Evolutionary conservation across 1,284 basidiomycete species (phyloP).

Genomic region (Pisolithus thermaeus): DNA sequence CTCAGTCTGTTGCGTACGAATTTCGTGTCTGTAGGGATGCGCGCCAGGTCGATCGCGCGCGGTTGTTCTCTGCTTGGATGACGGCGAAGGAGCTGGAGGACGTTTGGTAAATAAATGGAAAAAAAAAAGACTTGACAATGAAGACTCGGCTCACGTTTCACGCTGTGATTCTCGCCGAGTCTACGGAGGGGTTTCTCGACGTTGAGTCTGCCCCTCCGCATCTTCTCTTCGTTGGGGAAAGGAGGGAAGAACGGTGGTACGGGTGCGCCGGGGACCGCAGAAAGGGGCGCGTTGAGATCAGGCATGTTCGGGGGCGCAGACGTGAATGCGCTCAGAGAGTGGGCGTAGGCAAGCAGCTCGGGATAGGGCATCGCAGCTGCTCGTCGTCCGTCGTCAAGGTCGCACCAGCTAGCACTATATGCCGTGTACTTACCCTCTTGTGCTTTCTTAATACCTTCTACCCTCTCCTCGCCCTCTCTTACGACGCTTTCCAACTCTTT

Average conservation of each 20-base stretch:
- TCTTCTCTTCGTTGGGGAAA: constrained; percentile 83
- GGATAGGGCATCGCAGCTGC: constrained; percentile 72
- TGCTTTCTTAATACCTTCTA: constrained; percentile 63
- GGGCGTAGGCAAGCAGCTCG: constrained; percentile 73
- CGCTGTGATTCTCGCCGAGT: constrained; percentile 75
- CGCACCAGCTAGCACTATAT: not conserved
- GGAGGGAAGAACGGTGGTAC: constrained; percentile 77
- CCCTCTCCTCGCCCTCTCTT: constrained; percentile 63
- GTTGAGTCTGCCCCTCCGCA: constrained; percentile 73
- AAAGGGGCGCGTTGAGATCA: constrained; percentile 35
- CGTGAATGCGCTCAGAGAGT: constrained; percentile 74
- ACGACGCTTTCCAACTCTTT: constrained; percentile 62
- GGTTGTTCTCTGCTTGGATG: constrained; percentile 45
- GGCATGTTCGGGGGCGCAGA: constrained; percentile 82
- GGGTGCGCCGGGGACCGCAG: constrained; percentile 57
- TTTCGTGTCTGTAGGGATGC: constrained; percentile 65
- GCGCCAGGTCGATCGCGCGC: constrained; percentile 45
- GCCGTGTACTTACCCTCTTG: constrained; percentile 49
- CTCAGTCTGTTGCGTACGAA: constrained; percentile 51
- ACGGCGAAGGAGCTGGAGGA: constrained; percentile 40
- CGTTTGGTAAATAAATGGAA: not conserved
- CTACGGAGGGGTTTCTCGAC: constrained; percentile 69
- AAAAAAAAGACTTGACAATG: constrained; percentile 2
- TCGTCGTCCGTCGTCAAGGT: constrained; percentile 5
- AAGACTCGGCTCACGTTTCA: constrained; percentile 46